Evolutionary conservation across 2,329 filamentous ascomycete species (phyloP), one percentile per base, ranked within the genome.

Genomic region (Purpureocillium takamizusanense): DNA sequence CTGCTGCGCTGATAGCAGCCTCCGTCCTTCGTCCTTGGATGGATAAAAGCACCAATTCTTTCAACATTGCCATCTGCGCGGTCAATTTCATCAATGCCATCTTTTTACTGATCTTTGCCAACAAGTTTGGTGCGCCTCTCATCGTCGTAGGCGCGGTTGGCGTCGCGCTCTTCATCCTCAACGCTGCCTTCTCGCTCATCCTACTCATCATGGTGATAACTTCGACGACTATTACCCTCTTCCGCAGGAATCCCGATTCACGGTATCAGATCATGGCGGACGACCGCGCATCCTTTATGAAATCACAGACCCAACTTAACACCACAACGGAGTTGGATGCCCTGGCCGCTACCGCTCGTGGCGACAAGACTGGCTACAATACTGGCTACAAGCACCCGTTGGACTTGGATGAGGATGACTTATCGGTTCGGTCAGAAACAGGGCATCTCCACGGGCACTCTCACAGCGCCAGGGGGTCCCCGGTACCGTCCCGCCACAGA

Each of bases 41-140:
- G 90, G 90, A 95, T 72, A 95, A 95, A 78, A 92, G 89, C 67
- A 95, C 87, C 44, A 97, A 95, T 62, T 81, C 82, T 34, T 94
- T 95, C 74, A 95, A 95, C 66, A 95, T 97, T 54, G 77, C 87
- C 43, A 95, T 95, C 52, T 83, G 80, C 45, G 83, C 78, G 33
- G 72, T 95, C 62, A 95, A 95, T 70, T 94, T 95, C 61, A 60
- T 95, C 53, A 94, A 92, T 63, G 76, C 83, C 40, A 81, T 95
- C 59, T 94, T 94, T 69, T 68, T 95, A 25, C 70, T 97, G 39
- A 77, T 95, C 51, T 95, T 95, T 67, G 86, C 86, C 18, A 75
- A 83, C 44, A 77, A 95, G 35, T 95, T 95, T 63, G 80, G 83
- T 47, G 82, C 88, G 49, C 89, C 88, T 13, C 74, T 75, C 31